A percentile compares a stretch with the other conserved stretches of the same genome.
Conservation (phyloP, 495 filamentous ascomycete genomes). For the Neurospora sp. region DNA sequence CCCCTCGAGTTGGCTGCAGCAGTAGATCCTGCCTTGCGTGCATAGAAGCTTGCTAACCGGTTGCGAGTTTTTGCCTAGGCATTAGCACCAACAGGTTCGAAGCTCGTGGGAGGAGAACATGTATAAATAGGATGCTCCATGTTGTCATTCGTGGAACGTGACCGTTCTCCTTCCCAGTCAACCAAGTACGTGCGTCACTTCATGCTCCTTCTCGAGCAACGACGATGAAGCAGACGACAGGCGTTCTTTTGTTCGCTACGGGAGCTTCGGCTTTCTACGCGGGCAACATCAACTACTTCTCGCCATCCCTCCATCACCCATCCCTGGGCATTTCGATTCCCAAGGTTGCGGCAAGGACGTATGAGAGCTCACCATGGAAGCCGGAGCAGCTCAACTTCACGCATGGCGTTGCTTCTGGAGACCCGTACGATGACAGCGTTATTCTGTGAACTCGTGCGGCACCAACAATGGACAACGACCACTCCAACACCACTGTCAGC, state of each 20-base stretch:
- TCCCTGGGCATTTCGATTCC: slow-evolving; percentile 44
- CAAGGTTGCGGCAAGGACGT: slow-evolving; percentile 28
- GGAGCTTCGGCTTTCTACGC: slow-evolving; percentile 19
- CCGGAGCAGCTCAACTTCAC: slow-evolving; percentile 48
- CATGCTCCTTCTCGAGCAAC: background rate
- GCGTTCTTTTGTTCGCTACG: background rate
- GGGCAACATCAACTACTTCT: slow-evolving; percentile 50
- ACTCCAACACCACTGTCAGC: slow-evolving; percentile 45
- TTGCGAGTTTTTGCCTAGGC: background rate
- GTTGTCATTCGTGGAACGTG: background rate
- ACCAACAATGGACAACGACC: slow-evolving; percentile 43
- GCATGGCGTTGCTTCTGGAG: slow-evolving; percentile 60
- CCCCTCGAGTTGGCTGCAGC: background rate
- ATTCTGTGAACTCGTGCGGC: slow-evolving; percentile 62
- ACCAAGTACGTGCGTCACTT: background rate
- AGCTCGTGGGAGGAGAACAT: background rate
- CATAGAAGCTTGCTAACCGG: background rate
- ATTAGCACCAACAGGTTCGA: background rate
- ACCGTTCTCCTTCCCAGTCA: background rate
- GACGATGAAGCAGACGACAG: background rate
- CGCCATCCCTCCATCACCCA: slow-evolving; percentile 49
- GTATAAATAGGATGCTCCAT: background rate
- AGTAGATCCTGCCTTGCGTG: background rate
- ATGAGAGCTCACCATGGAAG: slow-evolving; percentile 27
- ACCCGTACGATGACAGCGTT: slow-evolving; percentile 53